Evolutionary conservation across 2,329 filamentous ascomycete genomes (phyloP).

Genomic region (Alternaria ventricosa): DNA sequence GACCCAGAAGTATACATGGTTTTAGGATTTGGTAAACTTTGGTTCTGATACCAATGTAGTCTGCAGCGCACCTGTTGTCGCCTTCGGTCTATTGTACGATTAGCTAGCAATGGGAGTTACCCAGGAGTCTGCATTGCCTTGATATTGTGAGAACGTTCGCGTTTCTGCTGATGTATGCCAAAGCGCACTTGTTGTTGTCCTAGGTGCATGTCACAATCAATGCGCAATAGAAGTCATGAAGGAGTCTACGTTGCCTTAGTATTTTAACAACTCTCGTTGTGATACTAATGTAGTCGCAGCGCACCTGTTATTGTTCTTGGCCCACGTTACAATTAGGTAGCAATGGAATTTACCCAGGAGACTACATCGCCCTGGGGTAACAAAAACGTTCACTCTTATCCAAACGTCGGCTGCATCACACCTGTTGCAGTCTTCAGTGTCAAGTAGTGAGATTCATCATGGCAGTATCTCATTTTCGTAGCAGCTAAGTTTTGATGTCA

Average conservation of each 20-base stretch:
- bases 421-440: background rate
- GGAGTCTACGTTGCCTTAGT: background rate
- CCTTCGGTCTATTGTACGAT: no score
- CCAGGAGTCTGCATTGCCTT: background rate
- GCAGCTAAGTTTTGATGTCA: background rate
- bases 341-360: background rate
- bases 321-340: background rate
- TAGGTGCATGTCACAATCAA: background rate
- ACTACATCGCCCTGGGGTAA: background rate
- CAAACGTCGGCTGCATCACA: background rate
- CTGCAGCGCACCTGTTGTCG: no score
- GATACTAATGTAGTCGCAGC: background rate
- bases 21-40: background rate
- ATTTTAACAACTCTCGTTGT: background rate
- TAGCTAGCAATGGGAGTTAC: background rate
- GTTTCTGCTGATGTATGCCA: background rate
- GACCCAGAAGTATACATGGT: background rate
- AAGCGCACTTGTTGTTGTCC: background rate
- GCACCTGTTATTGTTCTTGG: background rate
- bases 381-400: background rate
- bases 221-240: accelerated
- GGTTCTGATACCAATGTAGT: background rate
- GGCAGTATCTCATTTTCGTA: background rate
- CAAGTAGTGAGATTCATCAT: background rate
- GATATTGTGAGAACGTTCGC: background rate